Base-by-base conservation (phyloP, 2,329 filamentous ascomycete species). In the Colletotrichum musae region DNA sequence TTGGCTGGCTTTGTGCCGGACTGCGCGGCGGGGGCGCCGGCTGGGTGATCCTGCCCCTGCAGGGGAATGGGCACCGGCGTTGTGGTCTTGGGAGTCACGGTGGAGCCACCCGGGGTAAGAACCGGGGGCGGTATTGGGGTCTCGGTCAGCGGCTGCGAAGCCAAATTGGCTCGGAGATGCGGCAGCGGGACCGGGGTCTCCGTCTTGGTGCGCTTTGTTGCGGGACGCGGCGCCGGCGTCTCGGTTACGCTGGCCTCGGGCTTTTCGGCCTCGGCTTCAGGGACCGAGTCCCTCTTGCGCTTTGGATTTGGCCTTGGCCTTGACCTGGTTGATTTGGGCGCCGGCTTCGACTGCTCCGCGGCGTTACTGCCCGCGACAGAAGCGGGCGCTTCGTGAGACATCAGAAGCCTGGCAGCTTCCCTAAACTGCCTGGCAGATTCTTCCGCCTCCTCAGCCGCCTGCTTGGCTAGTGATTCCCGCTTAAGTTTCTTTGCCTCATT, bases 401-500 rank as follows among this genome's bases (percentile, higher is more conserved):
- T 81, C 71, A 86, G 80, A 28, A 81, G 78, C 60, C 84, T 81
- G 28, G 84, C 85, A 64, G 82, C 79, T 73, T 85, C 83, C 9
- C 80, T 80, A 81, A 88, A 84, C 75, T 87, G 87, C 16, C 85
- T 81, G 16, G 84, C 85, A 9, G 87, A 87, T 73, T 87, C 85
- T 74, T 88, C 87, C 16, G 89, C 89, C 75, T 91, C 89, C 71
- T 91, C 88, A 1, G 87, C 89, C 2, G 89, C 89, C 72, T 86
- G 82, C 72, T 88, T 88, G 13, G 87, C 88, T 72, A 90, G 80
- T 6, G 88, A 87, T 77, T 93, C 90, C 63, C 89, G 84, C 80
- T 93, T 93, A 12, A 92, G 81, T 76, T 92, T 93, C 80, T 93
- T 94, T 3, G 93, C 90, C 74, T 93, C 92, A 75, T 94, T 94